Evolutionary conservation across 305 asterid species (phyloP).

Genomic region (Vinca major): DNA sequence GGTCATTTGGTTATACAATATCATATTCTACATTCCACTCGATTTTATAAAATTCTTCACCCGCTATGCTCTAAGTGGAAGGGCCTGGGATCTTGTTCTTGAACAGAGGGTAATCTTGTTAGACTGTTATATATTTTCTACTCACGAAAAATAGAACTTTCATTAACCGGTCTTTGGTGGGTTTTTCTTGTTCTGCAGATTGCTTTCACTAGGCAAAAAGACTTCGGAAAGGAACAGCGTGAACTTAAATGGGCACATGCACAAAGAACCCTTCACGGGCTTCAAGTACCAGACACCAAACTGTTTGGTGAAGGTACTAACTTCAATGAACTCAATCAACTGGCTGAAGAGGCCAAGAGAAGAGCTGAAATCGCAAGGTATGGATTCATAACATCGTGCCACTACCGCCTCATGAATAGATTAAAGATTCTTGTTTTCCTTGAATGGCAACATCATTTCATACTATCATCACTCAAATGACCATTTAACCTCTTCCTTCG

Average conservation of each 20-base stretch:
- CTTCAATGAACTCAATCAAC: constrained; percentile 86
- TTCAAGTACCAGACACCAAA: constrained; percentile 92
- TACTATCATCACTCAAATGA: not conserved
- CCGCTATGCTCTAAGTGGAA: constrained; percentile 85
- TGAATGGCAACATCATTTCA: not conserved
- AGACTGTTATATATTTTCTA: not conserved
- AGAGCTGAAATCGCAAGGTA: constrained; percentile 99
- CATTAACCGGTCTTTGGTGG: not conserved
- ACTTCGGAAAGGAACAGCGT: constrained; percentile 94
- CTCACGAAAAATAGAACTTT: not conserved
- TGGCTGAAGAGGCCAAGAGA: constrained; percentile 96
- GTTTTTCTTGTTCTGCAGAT: constrained; percentile 35
- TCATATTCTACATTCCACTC: constrained; percentile 72
- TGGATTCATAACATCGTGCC: not conserved
- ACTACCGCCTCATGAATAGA: too few relatives aligned
- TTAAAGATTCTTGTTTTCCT: not conserved
- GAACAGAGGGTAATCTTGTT: constrained; percentile 66
- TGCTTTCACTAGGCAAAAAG: constrained; percentile 94
- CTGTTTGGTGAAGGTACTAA: constrained; percentile 65
- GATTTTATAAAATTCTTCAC: constrained; percentile 74
- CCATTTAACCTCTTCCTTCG: not conserved
- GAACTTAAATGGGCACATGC: constrained; percentile 98
- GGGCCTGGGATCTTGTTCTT: constrained; percentile 97
- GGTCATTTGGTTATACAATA: constrained; percentile 91
- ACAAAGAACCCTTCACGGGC: constrained; percentile 93